phyloP scores from a whole-genome alignment of 768 basidiomycete genomes.

The Leucocoprinus birnbaumii region DNA sequence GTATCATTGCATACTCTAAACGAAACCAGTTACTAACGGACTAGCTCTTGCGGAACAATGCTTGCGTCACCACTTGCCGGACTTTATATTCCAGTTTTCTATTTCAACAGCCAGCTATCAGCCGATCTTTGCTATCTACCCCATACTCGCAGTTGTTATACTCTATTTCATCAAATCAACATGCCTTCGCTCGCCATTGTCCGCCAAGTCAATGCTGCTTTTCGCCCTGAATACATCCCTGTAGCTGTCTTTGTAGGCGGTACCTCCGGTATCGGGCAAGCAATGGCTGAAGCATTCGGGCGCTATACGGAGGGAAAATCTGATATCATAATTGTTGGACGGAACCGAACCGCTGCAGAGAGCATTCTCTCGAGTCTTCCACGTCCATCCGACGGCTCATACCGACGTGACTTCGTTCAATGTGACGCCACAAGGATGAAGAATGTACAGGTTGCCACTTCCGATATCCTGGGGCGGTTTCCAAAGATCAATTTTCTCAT shows the following conservation, averaged over 20 bases:
- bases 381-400: conserved; percentile 18
- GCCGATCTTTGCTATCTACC: background rate
- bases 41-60: too few species aligned
- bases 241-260: conserved; percentile 31
- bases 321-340: conserved; percentile 42
- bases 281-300: conserved; percentile 37
- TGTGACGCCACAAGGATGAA: conserved; percentile 44
- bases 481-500: conserved; percentile 51
- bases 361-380: conserved; percentile 33
- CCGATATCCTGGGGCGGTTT: conserved; percentile 29
- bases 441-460: conserved; percentile 33
- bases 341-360: conserved; percentile 39
- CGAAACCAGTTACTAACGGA: too few species aligned
- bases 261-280: conserved; percentile 37
- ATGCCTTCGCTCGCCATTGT: conserved; percentile 22
- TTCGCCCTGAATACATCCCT: conserved; percentile 18
- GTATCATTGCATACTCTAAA: too few species aligned
- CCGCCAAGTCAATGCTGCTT: conserved; percentile 24
- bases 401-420: conserved; percentile 38
- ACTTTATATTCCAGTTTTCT: too few species aligned
- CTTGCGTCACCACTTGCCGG: too few species aligned
- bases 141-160: background rate
- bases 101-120: background rate
- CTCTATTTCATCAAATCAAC: background rate
- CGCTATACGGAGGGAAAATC: conserved; percentile 38